phyloP scores from a whole-genome alignment of 768 basidiomycete species.

The Auriscalpium vulgare region DNA sequence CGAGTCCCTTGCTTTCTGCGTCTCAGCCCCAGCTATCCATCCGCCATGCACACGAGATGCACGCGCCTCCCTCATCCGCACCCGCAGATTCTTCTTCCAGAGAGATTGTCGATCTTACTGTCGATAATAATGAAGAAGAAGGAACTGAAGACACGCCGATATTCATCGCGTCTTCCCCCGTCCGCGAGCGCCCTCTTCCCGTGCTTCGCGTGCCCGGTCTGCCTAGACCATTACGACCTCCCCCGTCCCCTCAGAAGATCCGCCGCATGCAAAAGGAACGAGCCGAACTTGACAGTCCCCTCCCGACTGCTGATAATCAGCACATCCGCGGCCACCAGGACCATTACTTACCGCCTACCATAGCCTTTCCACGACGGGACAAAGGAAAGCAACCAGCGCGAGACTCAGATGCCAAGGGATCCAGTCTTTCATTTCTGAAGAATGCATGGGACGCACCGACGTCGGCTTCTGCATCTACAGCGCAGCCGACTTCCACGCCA shows the following conservation, averaged over 20 bases:
- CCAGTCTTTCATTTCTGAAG: background rate
- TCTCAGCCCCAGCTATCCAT: background rate
- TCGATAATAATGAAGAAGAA: slow-evolving; percentile 2
- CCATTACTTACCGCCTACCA: background rate
- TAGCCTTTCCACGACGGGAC: background rate
- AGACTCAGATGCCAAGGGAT: background rate
- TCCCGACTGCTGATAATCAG: slow-evolving; percentile 8
- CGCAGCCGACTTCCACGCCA: too few species aligned
- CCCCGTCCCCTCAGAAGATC: background rate
- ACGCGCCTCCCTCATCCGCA: background rate
- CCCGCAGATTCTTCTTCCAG: background rate
- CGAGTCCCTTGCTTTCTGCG: background rate
- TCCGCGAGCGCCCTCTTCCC: background rate
- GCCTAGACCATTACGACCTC: background rate
- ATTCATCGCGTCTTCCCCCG: slow-evolving; percentile 7
- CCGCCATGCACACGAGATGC: background rate
- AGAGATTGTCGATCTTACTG: slow-evolving; percentile 8
- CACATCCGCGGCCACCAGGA: slow-evolving; percentile 7
- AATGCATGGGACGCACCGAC: background rate
- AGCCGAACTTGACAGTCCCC: background rate
- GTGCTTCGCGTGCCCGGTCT: background rate
- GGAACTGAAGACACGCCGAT: slow-evolving; percentile 4
- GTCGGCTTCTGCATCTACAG: too few species aligned
- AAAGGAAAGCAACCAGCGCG: background rate
- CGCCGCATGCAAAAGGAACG: background rate